phyloP scores from a whole-genome alignment of 305 asterid genomes.

The Fraxinus angustifolia region DNA sequence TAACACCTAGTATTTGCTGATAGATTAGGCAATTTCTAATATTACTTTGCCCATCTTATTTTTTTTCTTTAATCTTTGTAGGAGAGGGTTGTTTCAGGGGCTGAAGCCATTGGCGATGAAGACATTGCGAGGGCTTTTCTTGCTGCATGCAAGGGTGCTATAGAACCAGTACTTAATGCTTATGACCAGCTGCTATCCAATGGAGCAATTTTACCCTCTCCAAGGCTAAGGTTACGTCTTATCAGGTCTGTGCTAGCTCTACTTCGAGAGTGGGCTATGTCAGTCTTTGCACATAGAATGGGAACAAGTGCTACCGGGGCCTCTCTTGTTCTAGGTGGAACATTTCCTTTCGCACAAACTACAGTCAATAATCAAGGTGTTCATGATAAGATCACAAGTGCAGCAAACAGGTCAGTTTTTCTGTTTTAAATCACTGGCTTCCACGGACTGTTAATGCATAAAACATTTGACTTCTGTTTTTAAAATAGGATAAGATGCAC shows the following conservation, averaged over 20 bases:
- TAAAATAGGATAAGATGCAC: not conserved
- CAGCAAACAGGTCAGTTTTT: conserved; percentile 67
- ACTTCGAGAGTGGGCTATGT: conserved; percentile 88
- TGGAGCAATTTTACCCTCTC: conserved; percentile 71
- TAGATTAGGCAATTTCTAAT: not conserved
- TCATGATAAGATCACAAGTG: conserved; percentile 80
- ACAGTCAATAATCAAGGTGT: conserved; percentile 61
- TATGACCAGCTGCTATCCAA: conserved; percentile 75
- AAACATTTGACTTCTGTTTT: not conserved
- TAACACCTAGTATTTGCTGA: not conserved
- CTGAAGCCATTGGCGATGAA: conserved; percentile 82
- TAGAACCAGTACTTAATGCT: conserved; percentile 79
- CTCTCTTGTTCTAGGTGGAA: conserved; percentile 75
- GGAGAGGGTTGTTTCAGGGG: conserved; percentile 75
- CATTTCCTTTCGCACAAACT: conserved; percentile 56
- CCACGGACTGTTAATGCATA: not conserved
- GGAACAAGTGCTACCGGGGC: conserved; percentile 82
- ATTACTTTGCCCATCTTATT: not conserved
- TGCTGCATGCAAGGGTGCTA: conserved; percentile 81
- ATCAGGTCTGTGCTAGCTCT: conserved; percentile 78
- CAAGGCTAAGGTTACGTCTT: conserved; percentile 66
- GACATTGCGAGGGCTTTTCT: conserved; percentile 84
- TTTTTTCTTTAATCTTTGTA: conserved; percentile 26
- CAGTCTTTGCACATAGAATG: conserved; percentile 63
- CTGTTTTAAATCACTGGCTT: not conserved